These are phyloP conservation scores for Zopfia rhizophila DNA, from an alignment of 2,329 filamentous ascomycete genomes.

Conservation along the genomic window DNA sequence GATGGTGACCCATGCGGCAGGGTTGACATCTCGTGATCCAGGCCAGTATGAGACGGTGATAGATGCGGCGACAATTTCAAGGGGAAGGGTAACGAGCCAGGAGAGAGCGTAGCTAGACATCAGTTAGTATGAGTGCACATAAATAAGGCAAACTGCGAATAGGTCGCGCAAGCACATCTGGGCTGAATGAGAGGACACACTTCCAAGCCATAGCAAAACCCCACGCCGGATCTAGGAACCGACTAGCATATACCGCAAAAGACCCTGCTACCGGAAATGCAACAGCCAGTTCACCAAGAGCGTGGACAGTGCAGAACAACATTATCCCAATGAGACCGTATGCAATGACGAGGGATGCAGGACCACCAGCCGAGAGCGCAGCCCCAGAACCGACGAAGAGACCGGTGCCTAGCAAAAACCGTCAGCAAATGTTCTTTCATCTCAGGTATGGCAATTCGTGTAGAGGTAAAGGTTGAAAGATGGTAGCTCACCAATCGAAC, in stretches of 20 bases:
- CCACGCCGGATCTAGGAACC: slow-evolving; percentile 91
- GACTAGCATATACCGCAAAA: slow-evolving; percentile 86
- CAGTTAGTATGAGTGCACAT: slow-evolving; percentile 17
- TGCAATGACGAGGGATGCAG: slow-evolving; percentile 44
- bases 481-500: slow-evolving; percentile 73
- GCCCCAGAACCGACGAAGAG: slow-evolving; percentile 52
- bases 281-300: slow-evolving; percentile 86
- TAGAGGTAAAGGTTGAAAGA: neutral
- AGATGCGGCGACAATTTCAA: slow-evolving; percentile 85
- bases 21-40: slow-evolving; percentile 55
- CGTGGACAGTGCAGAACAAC: slow-evolving; percentile 89
- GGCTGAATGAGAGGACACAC: slow-evolving; percentile 61
- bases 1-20: slow-evolving; percentile 75
- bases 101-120: slow-evolving; percentile 78
- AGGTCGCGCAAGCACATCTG: too few relatives aligned
- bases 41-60: slow-evolving; percentile 88
- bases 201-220: slow-evolving; percentile 94
- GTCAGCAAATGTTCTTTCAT: slow-evolving; percentile 63
- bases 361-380: slow-evolving; percentile 42
- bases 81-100: slow-evolving; percentile 81
- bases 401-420: slow-evolving; percentile 59
- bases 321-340: slow-evolving; percentile 68
- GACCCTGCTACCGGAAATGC: slow-evolving; percentile 87
- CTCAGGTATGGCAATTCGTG: neutral
- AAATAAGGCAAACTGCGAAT: neutral